Base-by-base conservation (phyloP, 257 asterid genomes). In the Vinca minor region DNA sequence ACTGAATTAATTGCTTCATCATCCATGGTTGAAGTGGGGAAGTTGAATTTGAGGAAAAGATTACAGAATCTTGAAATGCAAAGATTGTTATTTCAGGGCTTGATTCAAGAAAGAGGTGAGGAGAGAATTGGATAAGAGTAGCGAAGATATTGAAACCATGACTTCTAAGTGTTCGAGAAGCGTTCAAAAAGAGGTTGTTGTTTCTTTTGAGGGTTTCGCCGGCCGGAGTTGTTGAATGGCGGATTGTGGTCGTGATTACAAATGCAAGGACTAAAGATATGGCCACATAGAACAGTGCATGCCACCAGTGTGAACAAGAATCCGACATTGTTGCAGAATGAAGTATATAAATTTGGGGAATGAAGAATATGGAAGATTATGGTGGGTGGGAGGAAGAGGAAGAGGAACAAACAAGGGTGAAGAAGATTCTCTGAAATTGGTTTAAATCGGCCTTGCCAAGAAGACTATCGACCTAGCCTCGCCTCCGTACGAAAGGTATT, bases 91-190 rank as follows among this genome's bases (percentile, higher is more conserved):
- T 72, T 18, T 79, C 69, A 14, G 77, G 75, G 13, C 76, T 75
- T 12, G 77, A 72, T 38, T 84, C 66, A 78, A 87, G 62, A 77
- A 85, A 89, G 77, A 89, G 80, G 5, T 83, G 94, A 38, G 95
- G 94, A 3, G 95, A 82, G 78, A 85, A 71, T 61, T 82, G 97
- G 62, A 87, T 85, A 56, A 87, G 89, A 64, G 94, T 78, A 72
- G 95, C 94, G 74, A 73, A 70, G 42, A 75, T 72, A 46, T 83
- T 81, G 84, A 78, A 89, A 26, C 84, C 89, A 63, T 73, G 91
- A 64, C 44, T 66, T 68, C 94, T 87, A 62, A 87, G 85, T 73
- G 84, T 81, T 26, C 47, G 61, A 28, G 90, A 89, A 73, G 91
- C 89, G 77, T 83, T 83, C 65, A 70, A 7, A 7, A 90, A 75